Conservation (phyloP, 306 rosid genomes). For the Quercus cerris region DNA sequence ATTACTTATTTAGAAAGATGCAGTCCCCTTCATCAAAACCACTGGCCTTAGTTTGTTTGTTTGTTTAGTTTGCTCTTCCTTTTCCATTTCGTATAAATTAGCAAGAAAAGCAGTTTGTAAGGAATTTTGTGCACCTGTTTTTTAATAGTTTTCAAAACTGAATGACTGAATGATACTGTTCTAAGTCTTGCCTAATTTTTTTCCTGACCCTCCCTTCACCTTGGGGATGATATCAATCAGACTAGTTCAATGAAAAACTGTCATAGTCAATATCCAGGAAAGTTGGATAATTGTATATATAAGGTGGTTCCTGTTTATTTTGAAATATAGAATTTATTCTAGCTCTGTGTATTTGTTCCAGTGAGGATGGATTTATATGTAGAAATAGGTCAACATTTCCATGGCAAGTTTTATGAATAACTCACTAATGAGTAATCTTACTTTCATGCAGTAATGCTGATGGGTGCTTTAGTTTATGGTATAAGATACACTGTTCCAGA, state of each 20-base stretch:
- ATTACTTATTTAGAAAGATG: not conserved
- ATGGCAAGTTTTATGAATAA: not conserved
- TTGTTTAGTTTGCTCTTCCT: not conserved
- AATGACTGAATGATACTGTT: not conserved
- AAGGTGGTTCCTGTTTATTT: not conserved
- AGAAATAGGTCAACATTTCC: not conserved
- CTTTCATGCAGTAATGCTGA: constrained; percentile 83
- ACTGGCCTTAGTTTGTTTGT: not conserved
- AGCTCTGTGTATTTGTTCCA: not conserved
- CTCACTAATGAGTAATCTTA: constrained; percentile 16
- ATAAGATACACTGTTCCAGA: constrained; percentile 74
- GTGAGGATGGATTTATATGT: not conserved
- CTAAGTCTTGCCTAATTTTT: not conserved
- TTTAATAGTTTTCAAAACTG: not conserved
- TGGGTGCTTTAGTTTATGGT: constrained; percentile 88
- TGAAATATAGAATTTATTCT: not conserved
- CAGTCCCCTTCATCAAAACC: not conserved
- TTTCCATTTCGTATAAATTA: not conserved
- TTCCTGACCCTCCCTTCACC: not conserved
- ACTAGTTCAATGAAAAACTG: not conserved
- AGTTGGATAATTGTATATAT: not conserved
- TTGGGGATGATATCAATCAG: not conserved
- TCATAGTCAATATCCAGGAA: not conserved
- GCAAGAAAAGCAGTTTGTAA: not conserved
- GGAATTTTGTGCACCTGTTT: not conserved